Evolutionary conservation across 345 rosid genomes (phyloP).

Genomic region (Salix caprea): DNA sequence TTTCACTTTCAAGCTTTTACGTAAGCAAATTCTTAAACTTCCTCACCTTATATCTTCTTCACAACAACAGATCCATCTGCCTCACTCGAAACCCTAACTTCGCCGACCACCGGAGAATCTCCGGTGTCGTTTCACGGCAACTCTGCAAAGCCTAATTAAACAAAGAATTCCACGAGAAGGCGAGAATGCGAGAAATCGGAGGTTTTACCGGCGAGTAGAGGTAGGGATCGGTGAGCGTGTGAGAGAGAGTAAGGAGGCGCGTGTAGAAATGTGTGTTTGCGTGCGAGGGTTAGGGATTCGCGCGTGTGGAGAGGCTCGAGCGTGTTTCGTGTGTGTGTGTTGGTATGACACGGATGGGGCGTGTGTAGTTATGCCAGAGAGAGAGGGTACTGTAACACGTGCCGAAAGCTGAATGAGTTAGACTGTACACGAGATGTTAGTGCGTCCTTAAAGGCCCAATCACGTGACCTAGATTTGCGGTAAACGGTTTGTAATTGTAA

Average conservation of each 20-base stretch:
- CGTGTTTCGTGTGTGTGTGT: slow-evolving; percentile 48
- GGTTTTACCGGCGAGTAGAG: slow-evolving; percentile 36
- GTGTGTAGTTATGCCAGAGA: slow-evolving; percentile 38
- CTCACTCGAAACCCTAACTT: slow-evolving; percentile 12
- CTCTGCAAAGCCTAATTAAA: slow-evolving; percentile 3
- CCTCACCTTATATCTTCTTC: not conserved
- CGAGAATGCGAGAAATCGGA: slow-evolving; percentile 19
- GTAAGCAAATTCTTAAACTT: not conserved
- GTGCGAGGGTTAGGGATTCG: slow-evolving; percentile 45
- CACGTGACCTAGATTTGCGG: slow-evolving; percentile 26
- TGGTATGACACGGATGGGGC: slow-evolving; percentile 79
- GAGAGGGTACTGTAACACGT: slow-evolving; percentile 35
- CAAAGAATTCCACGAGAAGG: not conserved
- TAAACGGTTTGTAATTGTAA: not conserved
- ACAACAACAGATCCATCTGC: slow-evolving; percentile 14
- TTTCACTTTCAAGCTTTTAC: slow-evolving; percentile 9
- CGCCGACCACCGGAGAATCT: slow-evolving; percentile 16
- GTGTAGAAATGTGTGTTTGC: slow-evolving; percentile 46
- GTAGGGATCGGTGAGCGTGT: slow-evolving; percentile 26
- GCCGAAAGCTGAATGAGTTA: slow-evolving; percentile 13
- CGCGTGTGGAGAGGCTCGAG: slow-evolving; percentile 61
- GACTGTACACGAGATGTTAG: slow-evolving; percentile 22
- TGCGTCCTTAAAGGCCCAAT: not conserved
- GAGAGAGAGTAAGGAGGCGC: slow-evolving; percentile 28
- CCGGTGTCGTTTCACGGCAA: slow-evolving; percentile 19